phyloP scores from a whole-genome alignment of 2,329 filamentous ascomycete genomes.

The Metarhizium rileyi region DNA sequence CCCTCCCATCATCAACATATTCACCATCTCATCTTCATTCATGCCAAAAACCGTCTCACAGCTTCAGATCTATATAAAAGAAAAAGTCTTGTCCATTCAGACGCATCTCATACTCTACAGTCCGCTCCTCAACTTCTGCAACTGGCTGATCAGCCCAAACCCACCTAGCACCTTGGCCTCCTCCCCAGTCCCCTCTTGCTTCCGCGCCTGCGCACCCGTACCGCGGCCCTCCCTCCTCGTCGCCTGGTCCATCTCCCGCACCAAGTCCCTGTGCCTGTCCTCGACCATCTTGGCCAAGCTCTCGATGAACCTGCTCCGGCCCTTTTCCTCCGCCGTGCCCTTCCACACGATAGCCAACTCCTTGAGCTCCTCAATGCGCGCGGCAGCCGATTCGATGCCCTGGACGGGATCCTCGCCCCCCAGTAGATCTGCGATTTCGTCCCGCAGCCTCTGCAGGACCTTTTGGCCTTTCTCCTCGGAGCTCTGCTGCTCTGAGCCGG shows the following conservation, averaged over 20 bases:
- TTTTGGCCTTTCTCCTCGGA: slow-evolving; percentile 83
- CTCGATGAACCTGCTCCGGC: slow-evolving; percentile 72
- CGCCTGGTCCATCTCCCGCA: slow-evolving; percentile 40
- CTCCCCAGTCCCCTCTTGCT: slow-evolving; percentile 18
- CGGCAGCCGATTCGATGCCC: slow-evolving; percentile 64
- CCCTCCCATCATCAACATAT: not conserved
- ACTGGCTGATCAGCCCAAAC: slow-evolving; percentile 52
- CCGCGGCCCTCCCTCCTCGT: slow-evolving; percentile 24
- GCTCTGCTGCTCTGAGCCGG: slow-evolving; percentile 51
- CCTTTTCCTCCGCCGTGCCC: slow-evolving; percentile 91
- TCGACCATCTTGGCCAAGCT: slow-evolving; percentile 72
- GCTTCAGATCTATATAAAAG: too few relatives aligned
- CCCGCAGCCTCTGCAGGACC: slow-evolving; percentile 58
- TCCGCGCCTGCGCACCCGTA: slow-evolving; percentile 26
- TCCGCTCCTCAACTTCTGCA: slow-evolving; percentile 49
- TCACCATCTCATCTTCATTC: not conserved
- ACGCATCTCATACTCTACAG: slow-evolving; percentile 22
- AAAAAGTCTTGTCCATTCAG: not conserved
- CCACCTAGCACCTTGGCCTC: slow-evolving; percentile 38
- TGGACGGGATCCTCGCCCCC: slow-evolving; percentile 45
- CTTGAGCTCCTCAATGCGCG: slow-evolving; percentile 67
- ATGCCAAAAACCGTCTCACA: not conserved
- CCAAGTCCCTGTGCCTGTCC: slow-evolving; percentile 50
- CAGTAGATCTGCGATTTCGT: slow-evolving; percentile 60
- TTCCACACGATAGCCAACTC: slow-evolving; percentile 77